phyloP scores from a whole-genome alignment of 768 basidiomycete genomes.

The Hygrocybe coccinea region DNA sequence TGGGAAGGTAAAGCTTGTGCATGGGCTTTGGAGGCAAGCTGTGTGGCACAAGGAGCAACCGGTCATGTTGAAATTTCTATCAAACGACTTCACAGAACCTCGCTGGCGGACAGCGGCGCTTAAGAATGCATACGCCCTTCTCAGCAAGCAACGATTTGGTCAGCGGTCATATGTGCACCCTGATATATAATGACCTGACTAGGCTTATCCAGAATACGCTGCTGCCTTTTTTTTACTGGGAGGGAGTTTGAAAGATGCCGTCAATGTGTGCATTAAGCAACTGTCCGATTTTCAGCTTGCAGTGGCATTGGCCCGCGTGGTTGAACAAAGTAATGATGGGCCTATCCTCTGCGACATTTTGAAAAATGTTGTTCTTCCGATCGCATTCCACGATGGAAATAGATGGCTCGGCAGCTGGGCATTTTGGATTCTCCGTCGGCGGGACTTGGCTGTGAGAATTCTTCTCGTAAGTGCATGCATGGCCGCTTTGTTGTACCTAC shows the following conservation, averaged over 20 bases:
- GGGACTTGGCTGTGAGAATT: constrained; percentile 86
- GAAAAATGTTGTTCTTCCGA: constrained; percentile 70
- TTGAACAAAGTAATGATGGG: constrained; percentile 79
- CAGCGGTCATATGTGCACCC: constrained; percentile 22
- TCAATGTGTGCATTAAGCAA: constrained; percentile 84
- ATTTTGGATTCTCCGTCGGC: constrained; percentile 86
- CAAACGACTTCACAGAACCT: constrained; percentile 79
- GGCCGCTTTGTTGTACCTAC: background rate
- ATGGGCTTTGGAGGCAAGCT: constrained; percentile 94
- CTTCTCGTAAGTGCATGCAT: constrained; percentile 58
- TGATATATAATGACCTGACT: constrained; percentile 1
- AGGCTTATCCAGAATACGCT: constrained; percentile 71
- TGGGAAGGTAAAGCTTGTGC: constrained; percentile 86
- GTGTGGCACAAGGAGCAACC: constrained; percentile 88
- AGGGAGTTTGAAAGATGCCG: constrained; percentile 82
- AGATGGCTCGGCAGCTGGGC: constrained; percentile 95
- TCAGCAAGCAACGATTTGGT: constrained; percentile 93
- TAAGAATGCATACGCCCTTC: constrained; percentile 92
- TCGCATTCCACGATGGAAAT: constrained; percentile 82
- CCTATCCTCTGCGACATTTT: constrained; percentile 70
- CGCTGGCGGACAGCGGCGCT: constrained; percentile 90
- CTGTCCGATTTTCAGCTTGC: constrained; percentile 89
- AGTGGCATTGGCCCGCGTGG: constrained; percentile 75
- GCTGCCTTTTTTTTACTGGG: constrained; percentile 96
- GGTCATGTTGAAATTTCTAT: constrained; percentile 85